Conservation (phyloP, 2,329 filamentous ascomycete genomes). For the Arthrobotrys entomopaga region DNA sequence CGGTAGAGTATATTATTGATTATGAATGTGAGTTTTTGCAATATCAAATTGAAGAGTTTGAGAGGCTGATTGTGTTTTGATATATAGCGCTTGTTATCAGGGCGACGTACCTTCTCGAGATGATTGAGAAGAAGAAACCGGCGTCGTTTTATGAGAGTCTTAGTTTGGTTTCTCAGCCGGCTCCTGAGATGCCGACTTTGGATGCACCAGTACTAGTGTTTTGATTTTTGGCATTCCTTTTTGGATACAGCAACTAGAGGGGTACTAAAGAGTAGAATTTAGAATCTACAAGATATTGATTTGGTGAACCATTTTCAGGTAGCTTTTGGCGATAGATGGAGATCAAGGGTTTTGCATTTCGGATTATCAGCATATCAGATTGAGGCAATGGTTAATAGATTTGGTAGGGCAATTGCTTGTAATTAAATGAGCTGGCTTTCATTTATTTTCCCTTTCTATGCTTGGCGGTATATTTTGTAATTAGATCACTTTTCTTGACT, state of each 20-base stretch:
- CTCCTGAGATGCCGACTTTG: slow-evolving; percentile 1
- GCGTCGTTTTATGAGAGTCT: slow-evolving; percentile 39
- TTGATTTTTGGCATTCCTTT: background rate
- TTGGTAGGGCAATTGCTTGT: too few relatives aligned
- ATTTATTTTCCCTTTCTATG: too few relatives aligned
- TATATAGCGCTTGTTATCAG: slow-evolving; percentile 30
- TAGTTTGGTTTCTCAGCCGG: slow-evolving; percentile 12
- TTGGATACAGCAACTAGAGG: background rate
- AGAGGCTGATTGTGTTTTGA: background rate
- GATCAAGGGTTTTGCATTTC: too few relatives aligned
- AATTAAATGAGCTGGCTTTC: too few relatives aligned
- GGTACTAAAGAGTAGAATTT: background rate
- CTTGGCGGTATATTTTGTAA: too few relatives aligned
- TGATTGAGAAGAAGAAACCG: slow-evolving; percentile 46
- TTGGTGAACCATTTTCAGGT: background rate
- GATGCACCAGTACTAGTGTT: slow-evolving; percentile 22
- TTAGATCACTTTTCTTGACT: too few relatives aligned
- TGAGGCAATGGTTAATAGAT: too few relatives aligned
- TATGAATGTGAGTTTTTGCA: slow-evolving; percentile 28
- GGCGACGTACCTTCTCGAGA: slow-evolving; percentile 42
- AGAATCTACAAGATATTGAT: background rate
- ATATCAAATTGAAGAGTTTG: background rate
- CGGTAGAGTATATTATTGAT: slow-evolving; percentile 38
- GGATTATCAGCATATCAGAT: too few relatives aligned
- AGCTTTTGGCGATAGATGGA: too few relatives aligned